phyloP scores from a whole-genome alignment of 257 asterid genomes.

The Nicotiana tomentosiformis region DNA sequence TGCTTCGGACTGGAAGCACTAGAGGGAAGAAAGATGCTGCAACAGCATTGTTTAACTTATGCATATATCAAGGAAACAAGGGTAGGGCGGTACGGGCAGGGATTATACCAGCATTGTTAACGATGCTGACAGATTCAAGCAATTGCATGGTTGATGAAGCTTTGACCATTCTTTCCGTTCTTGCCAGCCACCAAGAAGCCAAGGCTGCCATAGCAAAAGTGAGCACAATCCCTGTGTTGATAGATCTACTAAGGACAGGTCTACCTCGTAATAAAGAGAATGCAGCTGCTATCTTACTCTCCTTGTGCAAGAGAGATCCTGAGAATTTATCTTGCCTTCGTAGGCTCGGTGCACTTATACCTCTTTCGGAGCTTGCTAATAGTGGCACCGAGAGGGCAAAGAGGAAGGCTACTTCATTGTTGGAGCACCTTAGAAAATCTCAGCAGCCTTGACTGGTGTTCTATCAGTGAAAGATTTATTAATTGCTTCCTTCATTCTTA shows the following conservation, averaged over 20 bases:
- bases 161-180: constrained; percentile 84
- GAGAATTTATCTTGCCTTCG: constrained; percentile 60
- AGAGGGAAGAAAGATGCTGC: constrained; percentile 98
- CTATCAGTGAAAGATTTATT: background rate
- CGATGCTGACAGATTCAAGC: constrained; percentile 68
- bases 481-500: constrained; percentile 18
- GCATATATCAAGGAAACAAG: constrained; percentile 86
- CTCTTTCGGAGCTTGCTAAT: constrained; percentile 62
- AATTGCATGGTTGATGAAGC: constrained; percentile 84
- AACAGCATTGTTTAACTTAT: constrained; percentile 80
- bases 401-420: constrained; percentile 70
- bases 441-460: constrained; percentile 30
- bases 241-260: constrained; percentile 67
- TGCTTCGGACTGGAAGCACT: constrained; percentile 62
- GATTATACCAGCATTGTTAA: constrained; percentile 53
- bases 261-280: constrained; percentile 72
- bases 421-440: constrained; percentile 58
- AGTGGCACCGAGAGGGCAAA: constrained; percentile 89
- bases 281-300: constrained; percentile 70
- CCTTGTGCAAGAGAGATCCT: constrained; percentile 67
- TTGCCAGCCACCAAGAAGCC: constrained; percentile 80
- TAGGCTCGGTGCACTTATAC: constrained; percentile 77
- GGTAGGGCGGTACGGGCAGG: constrained; percentile 96
- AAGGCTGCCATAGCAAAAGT: constrained; percentile 72
- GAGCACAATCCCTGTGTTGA: constrained; percentile 65